A percentile compares a stretch with the other conserved stretches of the same genome.
These are phyloP conservation scores for Quercus aquifolioides DNA, from an alignment of 306 rosid species.

Conservation along the genomic window DNA sequence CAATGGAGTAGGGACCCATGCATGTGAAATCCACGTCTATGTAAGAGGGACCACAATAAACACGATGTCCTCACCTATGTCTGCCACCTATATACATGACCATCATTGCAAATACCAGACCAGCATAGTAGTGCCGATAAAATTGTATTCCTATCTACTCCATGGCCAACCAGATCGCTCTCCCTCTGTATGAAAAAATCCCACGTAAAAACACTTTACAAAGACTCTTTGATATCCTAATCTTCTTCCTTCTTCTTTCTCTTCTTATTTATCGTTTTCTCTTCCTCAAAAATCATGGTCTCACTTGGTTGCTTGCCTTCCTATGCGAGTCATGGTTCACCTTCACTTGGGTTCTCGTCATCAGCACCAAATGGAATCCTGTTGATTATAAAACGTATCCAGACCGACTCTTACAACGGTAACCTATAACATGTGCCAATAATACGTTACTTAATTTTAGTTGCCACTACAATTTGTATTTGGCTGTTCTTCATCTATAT, in stretches of 20 bases:
- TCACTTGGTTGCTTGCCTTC: slow-evolving; percentile 51
- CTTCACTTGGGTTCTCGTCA: slow-evolving; percentile 28
- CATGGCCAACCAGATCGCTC: background rate
- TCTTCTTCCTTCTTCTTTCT: slow-evolving; percentile 36
- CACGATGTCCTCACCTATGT: no score
- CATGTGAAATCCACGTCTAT: no score
- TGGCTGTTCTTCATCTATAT: no score
- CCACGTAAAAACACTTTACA: background rate
- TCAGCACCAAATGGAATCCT: slow-evolving; percentile 53
- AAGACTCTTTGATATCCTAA: slow-evolving; percentile 26
- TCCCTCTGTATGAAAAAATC: slow-evolving; percentile 34
- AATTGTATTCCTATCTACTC: background rate
- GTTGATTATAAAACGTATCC: slow-evolving; percentile 36
- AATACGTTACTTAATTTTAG: no score
- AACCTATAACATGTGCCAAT: no score
- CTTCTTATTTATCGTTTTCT: slow-evolving; percentile 40
- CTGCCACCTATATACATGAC: no score
- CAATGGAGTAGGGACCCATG: no score
- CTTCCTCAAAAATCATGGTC: slow-evolving; percentile 14
- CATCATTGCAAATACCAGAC: no score
- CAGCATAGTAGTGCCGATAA: no score
- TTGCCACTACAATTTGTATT: no score
- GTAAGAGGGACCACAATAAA: no score
- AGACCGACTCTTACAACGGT: slow-evolving; percentile 37
- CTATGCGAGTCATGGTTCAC: slow-evolving; percentile 64